A percentile compares a stretch with the other conserved stretches of the same genome.
Evolutionary conservation across 768 basidiomycete genomes (phyloP).

Genomic region (Sistotremastrum niveocremeum): DNA sequence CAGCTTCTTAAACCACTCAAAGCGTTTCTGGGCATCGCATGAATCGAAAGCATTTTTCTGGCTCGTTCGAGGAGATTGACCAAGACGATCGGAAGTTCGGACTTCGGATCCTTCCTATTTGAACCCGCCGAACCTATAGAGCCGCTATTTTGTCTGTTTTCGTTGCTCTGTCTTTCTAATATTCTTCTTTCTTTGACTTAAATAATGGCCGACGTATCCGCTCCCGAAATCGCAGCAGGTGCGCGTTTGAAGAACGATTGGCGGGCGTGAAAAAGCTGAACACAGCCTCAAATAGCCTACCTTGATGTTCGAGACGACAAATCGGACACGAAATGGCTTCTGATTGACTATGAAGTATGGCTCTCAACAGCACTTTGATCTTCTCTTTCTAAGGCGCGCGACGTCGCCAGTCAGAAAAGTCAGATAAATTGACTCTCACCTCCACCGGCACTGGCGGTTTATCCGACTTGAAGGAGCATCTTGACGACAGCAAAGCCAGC

Average conservation of each 20-base stretch:
- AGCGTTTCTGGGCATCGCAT: constrained; percentile 8
- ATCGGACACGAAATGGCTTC: constrained; percentile 76
- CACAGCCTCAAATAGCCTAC: constrained; percentile 48
- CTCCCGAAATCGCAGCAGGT: constrained; percentile 66
- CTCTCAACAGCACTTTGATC: background rate
- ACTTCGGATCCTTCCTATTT: background rate
- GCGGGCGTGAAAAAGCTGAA: constrained; percentile 1
- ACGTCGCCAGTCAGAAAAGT: constrained; percentile 44
- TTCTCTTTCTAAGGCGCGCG: background rate
- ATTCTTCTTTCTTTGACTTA: background rate
- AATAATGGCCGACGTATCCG: constrained; percentile 67
- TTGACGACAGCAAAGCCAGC: constrained; percentile 65
- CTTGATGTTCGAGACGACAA: constrained; percentile 77
- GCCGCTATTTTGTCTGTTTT: constrained; percentile 2
- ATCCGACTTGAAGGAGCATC: constrained; percentile 53
- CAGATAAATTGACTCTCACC: constrained; percentile 70
- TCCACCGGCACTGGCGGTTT: constrained; percentile 72
- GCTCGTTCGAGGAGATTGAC: too few relatives aligned
- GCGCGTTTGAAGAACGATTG: constrained; percentile 11
- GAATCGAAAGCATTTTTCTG: background rate
- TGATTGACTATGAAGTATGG: constrained; percentile 76
- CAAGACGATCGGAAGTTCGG: background rate
- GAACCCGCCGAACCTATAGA: constrained; percentile 4
- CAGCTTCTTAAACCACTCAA: constrained; percentile 6
- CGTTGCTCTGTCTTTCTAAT: background rate